Base-by-base conservation (phyloP, 495 filamentous ascomycete genomes). In the Tuber calosporum region DNA sequence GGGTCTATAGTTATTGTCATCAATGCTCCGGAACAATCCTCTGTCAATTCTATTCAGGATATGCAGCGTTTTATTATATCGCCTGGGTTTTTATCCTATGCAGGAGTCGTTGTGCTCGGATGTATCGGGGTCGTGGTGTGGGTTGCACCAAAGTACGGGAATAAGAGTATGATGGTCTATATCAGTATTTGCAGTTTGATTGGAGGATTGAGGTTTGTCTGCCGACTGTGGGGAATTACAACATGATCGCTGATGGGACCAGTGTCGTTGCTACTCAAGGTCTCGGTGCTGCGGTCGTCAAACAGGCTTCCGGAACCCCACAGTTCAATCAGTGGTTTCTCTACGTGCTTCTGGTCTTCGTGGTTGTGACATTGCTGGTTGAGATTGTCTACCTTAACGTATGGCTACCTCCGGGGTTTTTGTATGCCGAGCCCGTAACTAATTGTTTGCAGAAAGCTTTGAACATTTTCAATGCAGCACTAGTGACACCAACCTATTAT, bases 241-340 rank as follows among this genome's bases (percentile, higher is more conserved):
- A 30, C 40, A 67, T 13, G 72, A 38, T 45, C 66, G 48, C 74
- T 76, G 26, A 74, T 66, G 37, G 43, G 41, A 37, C 67, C 37
- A 78, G 93, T 83, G 96, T 98, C 7, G 95, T 98, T 67, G 90
- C 92, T 37, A 99, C 93, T 1, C 96, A 98, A 84, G 95, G 95
- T 19, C 84, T 99, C 70, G 95, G 95, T 67, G 90, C 95, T 69
- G 95, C 95, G 34, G 92, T 99, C 75, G 86, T 97, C 38, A 89
- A 94, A 22, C 93, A 97, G 84, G 90, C 90, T 45, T 86, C 87
- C 40, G 95, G 94, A 30, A 84, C 79, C 5, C 82, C 86, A 36
- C 96, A 99, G 86, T 99, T 96, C 82, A 97, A 97, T 80, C 88
- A 98, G 82, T 97, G 94, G 94, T 99, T 99, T 82, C 82, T 94